These are phyloP conservation scores for Centaurea solstitialis DNA, from an alignment of 129 eudicot genomes.

Conservation along the genomic window DNA sequence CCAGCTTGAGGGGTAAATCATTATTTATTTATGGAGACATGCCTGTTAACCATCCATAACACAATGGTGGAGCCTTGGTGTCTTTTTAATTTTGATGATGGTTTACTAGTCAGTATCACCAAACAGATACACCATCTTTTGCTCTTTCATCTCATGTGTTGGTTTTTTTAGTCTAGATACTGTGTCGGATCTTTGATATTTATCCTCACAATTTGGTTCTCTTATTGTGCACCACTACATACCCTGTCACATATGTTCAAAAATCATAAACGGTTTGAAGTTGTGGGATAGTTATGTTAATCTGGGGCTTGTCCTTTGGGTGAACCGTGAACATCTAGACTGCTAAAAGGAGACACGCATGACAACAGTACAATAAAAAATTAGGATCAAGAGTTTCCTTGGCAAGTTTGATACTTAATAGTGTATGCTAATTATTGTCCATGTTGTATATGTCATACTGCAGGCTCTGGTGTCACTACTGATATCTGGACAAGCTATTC, in stretches of 20 bases:
- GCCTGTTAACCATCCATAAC: neutral
- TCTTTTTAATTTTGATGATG: neutral
- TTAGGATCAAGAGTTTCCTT: neutral
- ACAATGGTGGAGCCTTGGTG: neutral
- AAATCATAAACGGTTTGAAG: neutral
- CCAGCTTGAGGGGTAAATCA: neutral
- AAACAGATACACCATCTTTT: neutral
- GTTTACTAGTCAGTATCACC: neutral
- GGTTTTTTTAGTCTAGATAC: neutral
- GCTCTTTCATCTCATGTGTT: neutral
- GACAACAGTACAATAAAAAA: neutral
- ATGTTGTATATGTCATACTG: slow-evolving; percentile 26
- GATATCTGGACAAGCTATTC: slow-evolving; percentile 94
- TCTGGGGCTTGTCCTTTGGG: neutral
- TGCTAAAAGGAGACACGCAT: neutral
- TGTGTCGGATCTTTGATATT: neutral
- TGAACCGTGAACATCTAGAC: neutral
- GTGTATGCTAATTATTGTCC: slow-evolving; percentile 1
- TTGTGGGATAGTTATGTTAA: neutral
- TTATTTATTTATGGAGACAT: neutral
- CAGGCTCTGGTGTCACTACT: slow-evolving; percentile 85
- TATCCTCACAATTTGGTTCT: neutral
- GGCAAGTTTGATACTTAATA: neutral
- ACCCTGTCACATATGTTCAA: neutral
- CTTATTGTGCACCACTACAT: neutral